Conservation (phyloP, 2,329 filamentous ascomycete genomes). For the Rutstroemia sp. region DNA sequence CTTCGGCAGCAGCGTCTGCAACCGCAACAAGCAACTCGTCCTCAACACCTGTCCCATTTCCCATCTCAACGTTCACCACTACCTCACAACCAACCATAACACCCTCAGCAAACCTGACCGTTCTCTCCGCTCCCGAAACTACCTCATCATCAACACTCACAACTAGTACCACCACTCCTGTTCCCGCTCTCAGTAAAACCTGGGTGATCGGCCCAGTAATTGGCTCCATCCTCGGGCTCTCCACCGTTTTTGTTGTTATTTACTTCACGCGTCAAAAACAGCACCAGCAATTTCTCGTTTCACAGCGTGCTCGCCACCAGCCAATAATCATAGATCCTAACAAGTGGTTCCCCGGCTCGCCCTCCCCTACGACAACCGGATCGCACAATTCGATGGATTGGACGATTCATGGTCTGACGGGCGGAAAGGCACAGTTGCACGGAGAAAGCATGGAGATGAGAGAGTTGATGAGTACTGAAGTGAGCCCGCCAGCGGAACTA, state of each 20-base stretch:
- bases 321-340: neutral
- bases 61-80: neutral
- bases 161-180: neutral
- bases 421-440: conserved; percentile 18
- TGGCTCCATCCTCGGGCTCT: conserved; percentile 21
- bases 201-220: conserved; percentile 25
- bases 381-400: neutral
- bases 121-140: neutral
- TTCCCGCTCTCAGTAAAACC: conserved; percentile 10
- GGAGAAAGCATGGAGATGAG: conserved; percentile 13
- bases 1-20: neutral
- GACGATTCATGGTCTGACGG: conserved; percentile 7
- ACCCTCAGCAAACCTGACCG: neutral
- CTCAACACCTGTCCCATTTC: neutral
- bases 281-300: neutral
- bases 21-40: neutral
- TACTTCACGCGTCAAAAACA: conserved; percentile 22
- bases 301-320: neutral
- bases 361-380: neutral
- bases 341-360: conserved; percentile 1
- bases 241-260: conserved; percentile 22
- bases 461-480: conserved; percentile 19
- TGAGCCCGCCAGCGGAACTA: conserved; percentile 18
- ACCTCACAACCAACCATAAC: neutral
- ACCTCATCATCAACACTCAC: neutral